Evolutionary conservation across 768 basidiomycete species (phyloP), one percentile per base, ranked within the genome.

Genomic region (Piloderma croceum): DNA sequence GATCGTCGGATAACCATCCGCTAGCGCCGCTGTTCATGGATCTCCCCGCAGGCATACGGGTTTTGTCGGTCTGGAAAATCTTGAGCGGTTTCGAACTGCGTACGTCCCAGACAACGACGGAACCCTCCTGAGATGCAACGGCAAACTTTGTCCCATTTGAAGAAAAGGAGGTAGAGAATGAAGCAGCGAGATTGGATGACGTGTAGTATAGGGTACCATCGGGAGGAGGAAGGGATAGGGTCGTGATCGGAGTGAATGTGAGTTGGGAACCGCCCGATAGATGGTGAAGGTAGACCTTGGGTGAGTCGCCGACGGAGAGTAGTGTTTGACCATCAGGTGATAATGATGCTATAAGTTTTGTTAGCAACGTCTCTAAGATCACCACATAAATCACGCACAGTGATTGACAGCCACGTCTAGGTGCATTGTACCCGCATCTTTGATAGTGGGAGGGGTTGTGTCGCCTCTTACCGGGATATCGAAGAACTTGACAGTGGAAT

Each of bases 241-340:
- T 81, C 1, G 71, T 67, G 47, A 90, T 83, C 27, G 75, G 77
- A 13, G 74, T 57, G 49, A 90, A 87, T 3, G 75, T 64, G 48
- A 85, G 66, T 20, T 57, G 64, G 11, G 73, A 62, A 21, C 83
- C 80, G 29, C 83, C 83, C 2, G 77, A 73, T 44, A 93, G 72
- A 39, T 80, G 77, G 53, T 91, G 86, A 11, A 97, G 73, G 56
- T 81, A 85, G 9, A 93, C 81, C 42, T 89, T 82, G 32, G 81
- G 78, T 7, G 90, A 91, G 57, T 97, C 92, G 18, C 93, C 92
- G 0, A 93, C 92, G 3, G 84, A 90, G 2, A 96, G 76, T 11
- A 97, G 72, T 0, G 83, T 90, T 33, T 78, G 76, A 1, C 90
- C 85, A 52, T 94, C 89, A 0, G 90, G 90, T 1, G 90, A 91